Evolutionary conservation across 2,329 filamentous ascomycete species (phyloP).

Genomic region (Aspergillus sp.): DNA sequence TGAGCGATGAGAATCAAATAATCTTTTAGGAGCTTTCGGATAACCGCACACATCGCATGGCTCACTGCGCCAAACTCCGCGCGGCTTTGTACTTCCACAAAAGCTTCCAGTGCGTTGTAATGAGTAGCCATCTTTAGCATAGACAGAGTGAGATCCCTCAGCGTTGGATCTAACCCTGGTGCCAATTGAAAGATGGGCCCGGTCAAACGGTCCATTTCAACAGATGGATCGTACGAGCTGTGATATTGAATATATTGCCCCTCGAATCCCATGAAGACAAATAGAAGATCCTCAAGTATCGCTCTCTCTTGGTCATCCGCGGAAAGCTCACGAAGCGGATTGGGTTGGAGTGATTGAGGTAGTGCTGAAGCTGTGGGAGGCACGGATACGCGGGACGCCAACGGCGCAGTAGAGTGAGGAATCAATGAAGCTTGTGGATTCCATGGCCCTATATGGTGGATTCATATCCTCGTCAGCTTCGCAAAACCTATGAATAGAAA

Average conservation of each 20-base stretch:
- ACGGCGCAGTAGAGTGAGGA: constrained; percentile 60
- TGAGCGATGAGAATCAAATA: constrained; percentile 90
- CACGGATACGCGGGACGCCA: constrained; percentile 59
- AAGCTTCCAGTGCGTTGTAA: constrained; percentile 82
- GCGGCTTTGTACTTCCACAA: constrained; percentile 87
- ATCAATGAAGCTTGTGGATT: constrained; percentile 69
- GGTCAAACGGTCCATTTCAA: constrained; percentile 77
- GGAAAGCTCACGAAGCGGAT: constrained; percentile 60
- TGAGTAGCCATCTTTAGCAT: constrained; percentile 94
- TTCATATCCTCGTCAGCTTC: constrained; percentile 9
- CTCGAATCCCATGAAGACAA: constrained; percentile 96
- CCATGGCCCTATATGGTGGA: constrained; percentile 49
- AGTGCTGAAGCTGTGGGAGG: constrained; percentile 58
- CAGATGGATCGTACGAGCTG: constrained; percentile 69
- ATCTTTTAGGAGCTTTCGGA: constrained; percentile 83
- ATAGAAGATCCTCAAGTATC: constrained; percentile 82
- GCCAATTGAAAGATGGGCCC: constrained; percentile 75
- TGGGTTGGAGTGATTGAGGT: constrained; percentile 60
- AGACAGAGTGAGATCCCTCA: constrained; percentile 75
- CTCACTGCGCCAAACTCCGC: constrained; percentile 92
- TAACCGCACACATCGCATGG: constrained; percentile 90
- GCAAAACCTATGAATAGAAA: neutral
- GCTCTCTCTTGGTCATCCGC: constrained; percentile 77
- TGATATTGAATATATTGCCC: constrained; percentile 92
- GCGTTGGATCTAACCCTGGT: constrained; percentile 77